Evolutionary conservation across 768 basidiomycete genomes (phyloP).

Genomic region (Pulveroboletus sp.): DNA sequence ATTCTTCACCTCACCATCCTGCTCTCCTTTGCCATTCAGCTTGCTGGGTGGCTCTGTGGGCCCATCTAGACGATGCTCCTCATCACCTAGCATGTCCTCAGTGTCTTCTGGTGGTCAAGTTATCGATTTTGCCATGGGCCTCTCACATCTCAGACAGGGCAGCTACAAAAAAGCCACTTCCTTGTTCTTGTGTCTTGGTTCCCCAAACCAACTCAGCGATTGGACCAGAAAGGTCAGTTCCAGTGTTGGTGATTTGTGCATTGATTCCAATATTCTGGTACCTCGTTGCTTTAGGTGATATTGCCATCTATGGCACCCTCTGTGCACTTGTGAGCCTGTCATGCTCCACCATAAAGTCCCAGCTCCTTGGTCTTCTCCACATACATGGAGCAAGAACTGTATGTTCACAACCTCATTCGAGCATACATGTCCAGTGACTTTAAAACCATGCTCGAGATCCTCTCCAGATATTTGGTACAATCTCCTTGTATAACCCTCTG

Average conservation of each 20-base stretch:
- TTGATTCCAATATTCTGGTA: too few relatives aligned
- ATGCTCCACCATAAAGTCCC: constrained; percentile 67
- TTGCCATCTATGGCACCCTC: constrained; percentile 86
- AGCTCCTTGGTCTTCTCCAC: constrained; percentile 60
- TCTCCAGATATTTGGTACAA: constrained; percentile 67
- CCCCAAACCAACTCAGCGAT: constrained; percentile 62
- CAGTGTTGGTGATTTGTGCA: too few relatives aligned
- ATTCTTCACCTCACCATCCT: too few relatives aligned
- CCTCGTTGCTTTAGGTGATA: constrained; percentile 77
- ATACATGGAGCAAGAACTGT: constrained; percentile 84
- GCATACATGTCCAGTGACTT: constrained; percentile 82
- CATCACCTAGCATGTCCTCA: too few relatives aligned
- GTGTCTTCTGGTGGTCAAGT: too few relatives aligned
- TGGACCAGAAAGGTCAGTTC: constrained; percentile 69
- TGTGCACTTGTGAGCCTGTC: too few relatives aligned
- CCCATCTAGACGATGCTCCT: too few relatives aligned
- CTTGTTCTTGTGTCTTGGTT: constrained; percentile 64
- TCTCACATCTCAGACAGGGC: constrained; percentile 67
- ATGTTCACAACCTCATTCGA: constrained; percentile 80
- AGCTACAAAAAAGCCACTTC: constrained; percentile 80
- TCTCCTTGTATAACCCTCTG: neutral
- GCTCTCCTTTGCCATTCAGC: too few relatives aligned
- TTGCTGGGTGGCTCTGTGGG: too few relatives aligned
- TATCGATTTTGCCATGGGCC: constrained; percentile 77
- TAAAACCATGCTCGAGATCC: too few relatives aligned